Conservation (phyloP, 2,329 filamentous ascomycete genomes). For the Diplodia seriata region DNA sequence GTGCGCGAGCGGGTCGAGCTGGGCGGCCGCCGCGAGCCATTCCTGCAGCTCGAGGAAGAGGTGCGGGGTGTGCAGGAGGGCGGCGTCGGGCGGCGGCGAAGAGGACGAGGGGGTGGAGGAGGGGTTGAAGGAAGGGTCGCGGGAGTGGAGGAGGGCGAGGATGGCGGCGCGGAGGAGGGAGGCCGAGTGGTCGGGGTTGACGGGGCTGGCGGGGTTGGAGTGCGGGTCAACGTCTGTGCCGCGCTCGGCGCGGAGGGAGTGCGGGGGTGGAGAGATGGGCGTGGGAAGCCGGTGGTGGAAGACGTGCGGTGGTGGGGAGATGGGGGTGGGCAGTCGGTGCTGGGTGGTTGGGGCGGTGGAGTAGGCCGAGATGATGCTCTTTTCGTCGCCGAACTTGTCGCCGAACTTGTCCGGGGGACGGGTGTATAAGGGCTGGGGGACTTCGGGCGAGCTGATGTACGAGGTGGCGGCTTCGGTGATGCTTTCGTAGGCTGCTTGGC, state of each 20-base stretch:
- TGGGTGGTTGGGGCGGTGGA: neutral
- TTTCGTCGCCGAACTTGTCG: neutral
- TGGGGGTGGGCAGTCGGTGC: neutral
- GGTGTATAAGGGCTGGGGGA: neutral
- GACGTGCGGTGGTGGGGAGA: neutral
- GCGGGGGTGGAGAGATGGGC: neutral
- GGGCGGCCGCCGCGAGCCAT: neutral
- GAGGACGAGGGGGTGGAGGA: neutral
- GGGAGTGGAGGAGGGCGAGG: neutral
- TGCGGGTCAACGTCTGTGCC: no score
- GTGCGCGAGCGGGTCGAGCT: neutral
- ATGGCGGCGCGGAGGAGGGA: slow-evolving; percentile 11
- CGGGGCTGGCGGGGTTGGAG: neutral
- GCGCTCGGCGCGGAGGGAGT: neutral
- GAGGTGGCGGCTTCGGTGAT: neutral
- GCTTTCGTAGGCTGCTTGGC: neutral
- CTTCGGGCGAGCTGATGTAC: neutral
- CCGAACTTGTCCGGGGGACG: neutral
- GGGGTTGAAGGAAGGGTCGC: neutral
- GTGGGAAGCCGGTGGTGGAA: neutral
- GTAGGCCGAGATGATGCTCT: neutral
- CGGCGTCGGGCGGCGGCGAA: neutral
- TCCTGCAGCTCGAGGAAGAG: slow-evolving; percentile 20
- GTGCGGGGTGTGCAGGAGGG: neutral
- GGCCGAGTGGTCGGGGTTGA: neutral